Percentiles rank a stretch among this genome's conserved stretches.
These are phyloP conservation scores for Fagus crenata DNA, from an alignment of 306 rosid species.

Conservation along the genomic window DNA sequence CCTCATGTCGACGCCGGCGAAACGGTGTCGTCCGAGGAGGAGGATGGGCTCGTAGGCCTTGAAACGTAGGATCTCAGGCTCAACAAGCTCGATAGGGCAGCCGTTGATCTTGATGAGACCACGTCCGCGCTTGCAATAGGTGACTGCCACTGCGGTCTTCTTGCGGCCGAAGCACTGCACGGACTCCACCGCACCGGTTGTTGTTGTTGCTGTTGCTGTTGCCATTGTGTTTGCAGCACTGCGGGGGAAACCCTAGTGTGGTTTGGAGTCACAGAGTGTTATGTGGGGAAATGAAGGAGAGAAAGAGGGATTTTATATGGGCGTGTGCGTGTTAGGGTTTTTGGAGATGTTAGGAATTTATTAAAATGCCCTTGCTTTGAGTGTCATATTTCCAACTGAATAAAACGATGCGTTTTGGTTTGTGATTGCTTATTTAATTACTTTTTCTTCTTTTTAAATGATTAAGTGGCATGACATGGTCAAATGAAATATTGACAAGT, in stretches of 20 bases:
- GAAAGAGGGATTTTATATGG: conserved; percentile 15
- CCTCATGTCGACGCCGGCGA: conserved; percentile 74
- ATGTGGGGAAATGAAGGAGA: background rate
- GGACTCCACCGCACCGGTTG: conserved; percentile 35
- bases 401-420: background rate
- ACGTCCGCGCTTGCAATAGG: conserved; percentile 81
- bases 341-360: background rate
- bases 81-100: conserved; percentile 71
- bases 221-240: background rate
- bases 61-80: conserved; percentile 80
- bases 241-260: background rate
- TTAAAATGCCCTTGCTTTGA: background rate
- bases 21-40: conserved; percentile 65
- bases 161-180: conserved; percentile 88
- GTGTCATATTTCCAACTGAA: background rate
- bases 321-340: conserved; percentile 12
- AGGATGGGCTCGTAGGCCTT: conserved; percentile 83
- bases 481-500: no score
- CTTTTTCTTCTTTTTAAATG: no score
- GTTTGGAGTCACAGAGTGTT: no score
- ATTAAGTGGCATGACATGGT: no score
- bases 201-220: conserved; percentile 26
- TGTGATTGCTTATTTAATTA: background rate
- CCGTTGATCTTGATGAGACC: conserved; percentile 88
- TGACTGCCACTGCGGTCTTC: conserved; percentile 89